These are phyloP conservation scores for Anastatica hierochuntica DNA, from an alignment of 345 rosid genomes.

Conservation along the genomic window DNA sequence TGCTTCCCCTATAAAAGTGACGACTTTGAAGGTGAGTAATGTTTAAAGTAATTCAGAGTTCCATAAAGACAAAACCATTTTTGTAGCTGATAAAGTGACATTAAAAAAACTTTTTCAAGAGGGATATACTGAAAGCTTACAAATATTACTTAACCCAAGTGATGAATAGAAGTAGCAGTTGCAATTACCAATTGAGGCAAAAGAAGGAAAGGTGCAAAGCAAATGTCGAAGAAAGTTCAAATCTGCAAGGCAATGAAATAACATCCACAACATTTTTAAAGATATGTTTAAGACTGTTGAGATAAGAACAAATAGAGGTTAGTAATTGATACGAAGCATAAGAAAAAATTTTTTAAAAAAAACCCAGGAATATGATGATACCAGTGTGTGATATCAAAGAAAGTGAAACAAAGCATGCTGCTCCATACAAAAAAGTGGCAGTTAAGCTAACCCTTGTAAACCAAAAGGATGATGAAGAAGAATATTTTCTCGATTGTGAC, in stretches of 20 bases:
- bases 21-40: background rate
- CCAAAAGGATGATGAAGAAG: slow-evolving; percentile 26
- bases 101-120: background rate
- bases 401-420: slow-evolving; percentile 43
- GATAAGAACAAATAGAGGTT: background rate
- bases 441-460: slow-evolving; percentile 35
- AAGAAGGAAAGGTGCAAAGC: slow-evolving; percentile 60
- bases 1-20: slow-evolving; percentile 56
- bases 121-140: background rate
- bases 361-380: slow-evolving; percentile 3
- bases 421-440: slow-evolving; percentile 37
- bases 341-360: background rate
- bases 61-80: too few species aligned
- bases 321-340: background rate
- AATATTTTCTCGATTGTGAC: slow-evolving; percentile 15
- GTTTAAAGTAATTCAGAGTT: background rate
- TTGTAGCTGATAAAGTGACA: too few species aligned
- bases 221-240: slow-evolving; percentile 59
- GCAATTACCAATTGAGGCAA: slow-evolving; percentile 74
- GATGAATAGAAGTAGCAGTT: background rate
- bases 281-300: slow-evolving; percentile 48
- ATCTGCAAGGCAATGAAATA: slow-evolving; percentile 65
- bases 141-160: background rate
- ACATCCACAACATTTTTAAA: slow-evolving; percentile 53
- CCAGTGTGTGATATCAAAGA: slow-evolving; percentile 47